Base-by-base conservation (phyloP, 73 alveolate genomes). In the Paramecium octaurelia region DNA sequence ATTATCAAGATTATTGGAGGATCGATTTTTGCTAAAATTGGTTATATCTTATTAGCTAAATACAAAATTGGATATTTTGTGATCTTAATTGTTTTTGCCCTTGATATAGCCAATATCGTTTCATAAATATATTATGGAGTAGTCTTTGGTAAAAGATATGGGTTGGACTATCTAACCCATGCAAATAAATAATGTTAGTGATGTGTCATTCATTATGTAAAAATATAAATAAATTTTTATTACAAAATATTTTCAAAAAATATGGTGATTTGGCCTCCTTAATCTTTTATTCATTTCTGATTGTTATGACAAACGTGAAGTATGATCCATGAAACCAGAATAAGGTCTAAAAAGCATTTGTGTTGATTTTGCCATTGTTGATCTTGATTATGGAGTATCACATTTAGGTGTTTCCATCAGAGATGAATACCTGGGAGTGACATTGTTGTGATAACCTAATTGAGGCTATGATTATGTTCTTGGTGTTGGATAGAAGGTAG, bases 301-400 rank as follows among this genome's bases (percentile, higher is more conserved):
- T 23, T 43, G 21, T 46, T 43, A 27, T 2, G 91, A 44, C 31
- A 80, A 80, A 6, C 91, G 36, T 10, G 71, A 80, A 31, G 91
- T 40, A 46, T 80, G 91, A 80, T 80, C 91, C 91, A 80, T 80
- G 29, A 80, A 80, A 0, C 91, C 91, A 80, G 64, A 31, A 23
- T 44, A 80, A 6, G 91, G 91, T 12, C 91, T 14, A 80, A 80
- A 80, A 16, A 80, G 31, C 6, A 9, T 10, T 20, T 80, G 46
- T 80, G 91, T 20, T 0, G 70, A 44, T 48, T 48, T 80, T 14
- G 91, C 57, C 70, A 80, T 80, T 44, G 91, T 42, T 40, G 91
- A 31, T 23, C 91, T 80, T 3, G 84, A 64, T 34, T 31, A 31
- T 64, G 87, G 87, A 40, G 87, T 73, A 35, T 73, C 60, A 4